Percentiles rank a stretch among this genome's conserved stretches.
These are phyloP conservation scores for Reutealis trisperma DNA, from an alignment of 345 rosid genomes.

Conservation along the genomic window DNA sequence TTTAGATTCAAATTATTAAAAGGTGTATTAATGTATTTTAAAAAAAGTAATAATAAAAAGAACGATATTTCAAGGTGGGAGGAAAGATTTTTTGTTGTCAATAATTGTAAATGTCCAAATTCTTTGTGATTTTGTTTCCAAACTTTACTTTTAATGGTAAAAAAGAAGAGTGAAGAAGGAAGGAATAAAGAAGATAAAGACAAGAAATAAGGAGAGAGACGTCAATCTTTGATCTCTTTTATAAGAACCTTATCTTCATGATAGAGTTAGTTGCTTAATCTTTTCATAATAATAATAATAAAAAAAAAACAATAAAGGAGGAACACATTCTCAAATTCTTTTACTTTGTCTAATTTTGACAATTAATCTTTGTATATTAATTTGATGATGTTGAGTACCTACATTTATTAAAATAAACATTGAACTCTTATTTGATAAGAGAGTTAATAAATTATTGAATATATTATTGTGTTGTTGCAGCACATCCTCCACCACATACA, in stretches of 20 bases:
- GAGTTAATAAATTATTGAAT: too few relatives aligned
- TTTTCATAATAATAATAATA: not conserved
- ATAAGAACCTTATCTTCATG: not conserved
- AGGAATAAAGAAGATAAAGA: conserved; percentile 7
- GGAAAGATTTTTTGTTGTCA: not conserved
- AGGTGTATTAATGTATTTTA: too few relatives aligned
- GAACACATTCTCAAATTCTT: too few relatives aligned
- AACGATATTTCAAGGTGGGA: conserved; percentile 6
- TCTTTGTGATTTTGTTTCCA: not conserved
- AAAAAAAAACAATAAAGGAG: too few relatives aligned
- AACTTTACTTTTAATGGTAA: not conserved
- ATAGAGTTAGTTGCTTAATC: conserved; percentile 7
- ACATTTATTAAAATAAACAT: too few relatives aligned
- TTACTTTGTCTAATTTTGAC: too few relatives aligned
- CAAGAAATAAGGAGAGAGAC: not conserved
- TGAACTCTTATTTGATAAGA: too few relatives aligned
- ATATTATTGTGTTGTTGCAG: too few relatives aligned
- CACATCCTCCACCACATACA: too few relatives aligned
- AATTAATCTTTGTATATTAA: too few relatives aligned
- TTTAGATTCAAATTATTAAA: too few relatives aligned
- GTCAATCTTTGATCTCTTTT: not conserved
- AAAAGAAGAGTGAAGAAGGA: not conserved
- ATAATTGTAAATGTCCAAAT: not conserved
- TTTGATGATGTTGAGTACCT: too few relatives aligned
- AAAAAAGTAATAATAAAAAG: not conserved